These are phyloP conservation scores for Dictyostelium discoideum DNA, from an alignment of 78 protist genomes.

Conservation along the genomic window DNA sequence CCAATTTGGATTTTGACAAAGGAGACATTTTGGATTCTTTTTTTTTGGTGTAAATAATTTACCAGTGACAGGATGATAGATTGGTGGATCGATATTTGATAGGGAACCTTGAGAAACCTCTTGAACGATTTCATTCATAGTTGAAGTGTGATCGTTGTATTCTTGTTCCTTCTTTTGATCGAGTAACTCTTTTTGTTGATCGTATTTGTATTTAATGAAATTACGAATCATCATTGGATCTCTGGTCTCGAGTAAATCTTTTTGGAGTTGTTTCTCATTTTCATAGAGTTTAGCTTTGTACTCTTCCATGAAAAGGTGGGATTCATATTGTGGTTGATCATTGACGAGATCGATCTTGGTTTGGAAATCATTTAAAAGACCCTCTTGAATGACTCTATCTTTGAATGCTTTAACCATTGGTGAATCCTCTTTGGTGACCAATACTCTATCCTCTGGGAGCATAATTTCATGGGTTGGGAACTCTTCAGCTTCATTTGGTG, in stretches of 20 bases:
- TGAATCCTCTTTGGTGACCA: neutral
- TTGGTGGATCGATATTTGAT: neutral
- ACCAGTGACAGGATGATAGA: conserved; percentile 35
- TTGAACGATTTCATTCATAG: too few relatives aligned
- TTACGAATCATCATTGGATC: conserved; percentile 5
- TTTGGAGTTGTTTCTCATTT: neutral
- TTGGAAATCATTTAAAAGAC: neutral
- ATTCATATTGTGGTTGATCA: neutral
- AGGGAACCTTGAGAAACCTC: neutral
- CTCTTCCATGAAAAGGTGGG: neutral
- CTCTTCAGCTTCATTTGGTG: too few relatives aligned
- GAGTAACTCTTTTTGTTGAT: neutral
- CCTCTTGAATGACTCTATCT: neutral
- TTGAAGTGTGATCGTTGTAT: neutral
- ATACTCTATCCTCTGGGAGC: too few relatives aligned
- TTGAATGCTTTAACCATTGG: neutral
- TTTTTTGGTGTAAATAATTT: conserved; percentile 24
- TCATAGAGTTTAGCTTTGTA: neutral
- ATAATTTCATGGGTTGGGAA: too few relatives aligned
- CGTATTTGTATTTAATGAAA: conserved; percentile 1
- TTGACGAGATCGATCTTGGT: neutral
- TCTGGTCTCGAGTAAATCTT: neutral
- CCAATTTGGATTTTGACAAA: conserved; percentile 66
- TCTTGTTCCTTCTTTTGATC: neutral
- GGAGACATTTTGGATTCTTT: conserved; percentile 57